Evolutionary conservation across 2,329 filamentous ascomycete species (phyloP).

Genomic region (Aspergillus latus): DNA sequence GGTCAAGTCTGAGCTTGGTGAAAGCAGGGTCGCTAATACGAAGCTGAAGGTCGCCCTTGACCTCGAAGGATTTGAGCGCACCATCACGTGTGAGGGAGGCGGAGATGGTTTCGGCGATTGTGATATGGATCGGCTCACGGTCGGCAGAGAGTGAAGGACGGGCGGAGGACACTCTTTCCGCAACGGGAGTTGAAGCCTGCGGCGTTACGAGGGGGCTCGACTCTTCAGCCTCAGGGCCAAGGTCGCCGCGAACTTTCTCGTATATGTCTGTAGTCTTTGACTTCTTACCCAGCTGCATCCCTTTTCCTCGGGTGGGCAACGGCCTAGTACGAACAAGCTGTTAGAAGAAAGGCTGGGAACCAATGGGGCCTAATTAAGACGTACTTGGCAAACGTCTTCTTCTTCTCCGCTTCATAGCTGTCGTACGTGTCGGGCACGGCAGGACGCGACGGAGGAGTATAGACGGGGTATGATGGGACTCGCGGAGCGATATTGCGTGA

Average conservation of each 20-base stretch:
- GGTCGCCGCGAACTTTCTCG: slow-evolving; percentile 86
- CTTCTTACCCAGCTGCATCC: slow-evolving; percentile 99
- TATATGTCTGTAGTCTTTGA: slow-evolving; percentile 97
- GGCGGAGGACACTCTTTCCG: slow-evolving; percentile 54
- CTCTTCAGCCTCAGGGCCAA: slow-evolving; percentile 83
- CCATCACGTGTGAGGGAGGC: slow-evolving; percentile 89
- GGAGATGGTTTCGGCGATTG: slow-evolving; percentile 83
- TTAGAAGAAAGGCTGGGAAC: not conserved
- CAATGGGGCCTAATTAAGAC: slow-evolving; percentile 27
- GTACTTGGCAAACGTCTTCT: slow-evolving; percentile 81
- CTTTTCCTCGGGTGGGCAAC: slow-evolving; percentile 77
- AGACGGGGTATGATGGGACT: slow-evolving; percentile 82
- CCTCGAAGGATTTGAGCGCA: slow-evolving; percentile 76
- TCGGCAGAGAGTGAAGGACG: slow-evolving; percentile 67
- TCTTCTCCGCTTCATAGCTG: slow-evolving; percentile 95
- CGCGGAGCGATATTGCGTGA: slow-evolving; percentile 67
- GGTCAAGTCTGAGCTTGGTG: slow-evolving; percentile 85
- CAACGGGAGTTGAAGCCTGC: slow-evolving; percentile 54
- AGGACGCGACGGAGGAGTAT: slow-evolving; percentile 75
- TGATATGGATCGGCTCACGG: slow-evolving; percentile 82
- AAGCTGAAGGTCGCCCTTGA: slow-evolving; percentile 89
- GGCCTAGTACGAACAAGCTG: slow-evolving; percentile 49
- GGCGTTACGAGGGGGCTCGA: slow-evolving; percentile 66
- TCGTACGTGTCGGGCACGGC: slow-evolving; percentile 81
- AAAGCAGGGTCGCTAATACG: slow-evolving; percentile 85